Percentiles rank a stretch among this genome's conserved stretches.
phyloP scores from a whole-genome alignment of 345 rosid genomes.

The Eucalyptus melliodora region DNA sequence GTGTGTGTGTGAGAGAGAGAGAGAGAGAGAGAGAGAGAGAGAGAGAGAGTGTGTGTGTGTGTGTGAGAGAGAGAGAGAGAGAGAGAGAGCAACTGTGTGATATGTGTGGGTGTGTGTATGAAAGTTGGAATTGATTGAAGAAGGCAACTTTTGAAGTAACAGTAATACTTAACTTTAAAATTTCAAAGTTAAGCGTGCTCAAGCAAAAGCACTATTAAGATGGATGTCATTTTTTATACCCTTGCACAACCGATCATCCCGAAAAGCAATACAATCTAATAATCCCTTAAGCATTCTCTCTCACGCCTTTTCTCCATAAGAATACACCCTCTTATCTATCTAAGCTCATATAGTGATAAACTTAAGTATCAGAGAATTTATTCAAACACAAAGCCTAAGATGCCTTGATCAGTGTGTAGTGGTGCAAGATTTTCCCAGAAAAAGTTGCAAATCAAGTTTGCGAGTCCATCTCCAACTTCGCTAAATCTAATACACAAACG shows the following conservation, averaged over 20 bases:
- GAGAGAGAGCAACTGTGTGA: no score
- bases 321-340: neutral
- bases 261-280: neutral
- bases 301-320: accelerated
- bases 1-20: no score
- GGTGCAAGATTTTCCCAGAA: neutral
- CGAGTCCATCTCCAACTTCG: neutral
- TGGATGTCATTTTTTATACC: neutral
- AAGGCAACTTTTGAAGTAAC: no score
- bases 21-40: no score
- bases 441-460: neutral
- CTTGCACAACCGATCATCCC: neutral
- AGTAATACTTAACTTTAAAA: no score
- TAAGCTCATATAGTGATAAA: neutral
- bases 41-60: no score
- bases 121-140: no score
- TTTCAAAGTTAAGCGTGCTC: no score
- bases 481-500: neutral
- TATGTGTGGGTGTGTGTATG: no score
- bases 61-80: no score
- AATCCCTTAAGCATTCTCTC: neutral
- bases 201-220: neutral
- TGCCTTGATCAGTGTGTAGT: neutral
- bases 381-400: neutral
- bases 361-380: neutral